Conservation (phyloP, 1,284 basidiomycete species). For the Gymnopus androsaceus region DNA sequence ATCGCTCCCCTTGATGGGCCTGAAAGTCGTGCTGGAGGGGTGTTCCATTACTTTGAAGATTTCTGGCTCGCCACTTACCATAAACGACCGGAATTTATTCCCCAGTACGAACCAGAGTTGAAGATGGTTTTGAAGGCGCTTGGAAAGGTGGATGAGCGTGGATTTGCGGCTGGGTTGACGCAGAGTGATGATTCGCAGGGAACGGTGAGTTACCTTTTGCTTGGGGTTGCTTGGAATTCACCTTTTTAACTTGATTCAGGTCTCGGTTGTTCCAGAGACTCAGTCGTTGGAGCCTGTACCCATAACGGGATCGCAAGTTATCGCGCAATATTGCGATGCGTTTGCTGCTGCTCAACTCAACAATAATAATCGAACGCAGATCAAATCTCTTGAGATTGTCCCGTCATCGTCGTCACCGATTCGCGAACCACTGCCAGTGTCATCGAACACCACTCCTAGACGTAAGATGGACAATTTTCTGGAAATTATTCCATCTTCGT, state of each 20-base stretch:
- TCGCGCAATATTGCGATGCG: background rate
- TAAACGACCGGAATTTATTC: slow-evolving; percentile 32
- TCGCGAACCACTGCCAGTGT: background rate
- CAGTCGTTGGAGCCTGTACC: background rate
- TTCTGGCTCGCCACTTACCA: slow-evolving; percentile 56
- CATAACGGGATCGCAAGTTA: background rate
- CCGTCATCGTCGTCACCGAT: background rate
- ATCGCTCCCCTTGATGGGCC: slow-evolving; percentile 50
- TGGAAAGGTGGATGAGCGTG: slow-evolving; percentile 41
- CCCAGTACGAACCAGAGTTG: slow-evolving; percentile 38
- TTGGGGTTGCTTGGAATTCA: too few relatives aligned
- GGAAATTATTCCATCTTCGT: background rate
- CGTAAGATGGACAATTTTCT: background rate
- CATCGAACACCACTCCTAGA: too few relatives aligned
- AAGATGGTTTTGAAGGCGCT: slow-evolving; percentile 39
- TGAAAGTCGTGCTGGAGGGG: slow-evolving; percentile 42
- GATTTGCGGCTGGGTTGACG: slow-evolving; percentile 44
- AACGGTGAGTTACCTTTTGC: slow-evolving; percentile 38
- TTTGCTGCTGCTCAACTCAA: background rate
- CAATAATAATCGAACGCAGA: background rate
- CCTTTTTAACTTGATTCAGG: too few relatives aligned
- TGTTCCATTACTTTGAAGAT: slow-evolving; percentile 49
- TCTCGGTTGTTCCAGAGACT: slow-evolving; percentile 8
- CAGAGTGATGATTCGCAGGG: slow-evolving; percentile 38
- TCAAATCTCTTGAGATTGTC: background rate